Evolutionary conservation across 1,139 yeast genomes (phyloP).

Genomic region (Taiozyma sp.): DNA sequence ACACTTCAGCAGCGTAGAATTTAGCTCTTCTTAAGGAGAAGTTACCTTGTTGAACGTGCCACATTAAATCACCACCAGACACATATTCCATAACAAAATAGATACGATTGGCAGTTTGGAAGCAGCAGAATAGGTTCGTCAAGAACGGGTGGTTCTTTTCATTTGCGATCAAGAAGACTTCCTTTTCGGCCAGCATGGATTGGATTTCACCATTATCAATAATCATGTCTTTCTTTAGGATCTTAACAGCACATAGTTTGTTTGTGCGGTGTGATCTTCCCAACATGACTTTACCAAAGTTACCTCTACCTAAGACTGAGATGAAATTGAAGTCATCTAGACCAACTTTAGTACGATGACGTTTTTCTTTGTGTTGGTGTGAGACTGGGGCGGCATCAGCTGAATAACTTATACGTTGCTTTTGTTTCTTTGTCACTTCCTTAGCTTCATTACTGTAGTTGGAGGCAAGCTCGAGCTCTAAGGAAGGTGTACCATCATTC

Average conservation of each 20-base stretch:
- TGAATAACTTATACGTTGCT: background rate
- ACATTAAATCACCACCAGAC: conserved; percentile 98
- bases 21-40: conserved; percentile 90
- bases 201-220: conserved; percentile 96
- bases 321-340: conserved; percentile 91
- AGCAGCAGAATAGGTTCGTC: conserved; percentile 87
- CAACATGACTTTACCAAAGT: conserved; percentile 95
- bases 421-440: background rate
- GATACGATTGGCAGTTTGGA: conserved; percentile 95
- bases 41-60: conserved; percentile 95
- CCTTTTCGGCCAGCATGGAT: conserved; percentile 88
- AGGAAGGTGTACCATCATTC: background rate
- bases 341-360: conserved; percentile 69
- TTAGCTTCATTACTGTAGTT: background rate
- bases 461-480: background rate
- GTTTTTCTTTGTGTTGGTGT: conserved; percentile 21
- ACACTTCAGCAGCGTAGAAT: conserved; percentile 94
- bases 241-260: conserved; percentile 88
- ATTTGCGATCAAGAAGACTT: conserved; percentile 88
- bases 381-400: background rate
- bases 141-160: conserved; percentile 90
- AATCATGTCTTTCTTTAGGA: conserved; percentile 89
- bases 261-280: conserved; percentile 81
- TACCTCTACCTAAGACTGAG: conserved; percentile 96
- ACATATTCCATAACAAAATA: conserved; percentile 98